Conservation (phyloP, 305 asterid genomes). For the Caryopteris hybrid region DNA sequence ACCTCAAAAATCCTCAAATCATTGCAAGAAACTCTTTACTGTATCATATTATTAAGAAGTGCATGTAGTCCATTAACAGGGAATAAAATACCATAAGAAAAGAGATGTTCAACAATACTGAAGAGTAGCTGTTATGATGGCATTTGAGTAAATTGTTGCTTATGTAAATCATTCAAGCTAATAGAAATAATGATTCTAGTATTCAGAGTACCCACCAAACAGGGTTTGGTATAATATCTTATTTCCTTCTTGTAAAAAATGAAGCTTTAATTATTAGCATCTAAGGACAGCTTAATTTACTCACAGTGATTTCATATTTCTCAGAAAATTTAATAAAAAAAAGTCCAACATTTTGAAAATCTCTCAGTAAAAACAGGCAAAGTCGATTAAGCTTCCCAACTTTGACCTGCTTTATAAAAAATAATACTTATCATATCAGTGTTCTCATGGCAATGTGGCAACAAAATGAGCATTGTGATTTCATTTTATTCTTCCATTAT, state of each 20-base stretch:
- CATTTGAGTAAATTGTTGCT: not conserved
- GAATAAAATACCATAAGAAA: not conserved
- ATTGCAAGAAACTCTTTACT: not conserved
- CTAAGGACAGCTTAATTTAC: not conserved
- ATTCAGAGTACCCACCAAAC: not conserved
- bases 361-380: not conserved
- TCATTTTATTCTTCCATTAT: not conserved
- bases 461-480: not conserved
- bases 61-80: not conserved
- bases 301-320: not conserved
- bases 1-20: not conserved
- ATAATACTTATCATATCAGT: not conserved
- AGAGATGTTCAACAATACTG: not conserved
- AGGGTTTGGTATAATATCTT: not conserved
- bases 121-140: slow-evolving; percentile 6
- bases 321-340: too few species aligned
- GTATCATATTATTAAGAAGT: not conserved
- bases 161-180: slow-evolving; percentile 2
- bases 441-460: not conserved
- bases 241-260: not conserved
- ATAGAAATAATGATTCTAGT: not conserved
- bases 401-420: not conserved
- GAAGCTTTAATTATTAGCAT: not conserved
- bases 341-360: not conserved
- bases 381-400: slow-evolving; percentile 10